Evolutionary conservation across 2,329 filamentous ascomycete species (phyloP).

Genomic region (Trichoderma cornu-damae): DNA sequence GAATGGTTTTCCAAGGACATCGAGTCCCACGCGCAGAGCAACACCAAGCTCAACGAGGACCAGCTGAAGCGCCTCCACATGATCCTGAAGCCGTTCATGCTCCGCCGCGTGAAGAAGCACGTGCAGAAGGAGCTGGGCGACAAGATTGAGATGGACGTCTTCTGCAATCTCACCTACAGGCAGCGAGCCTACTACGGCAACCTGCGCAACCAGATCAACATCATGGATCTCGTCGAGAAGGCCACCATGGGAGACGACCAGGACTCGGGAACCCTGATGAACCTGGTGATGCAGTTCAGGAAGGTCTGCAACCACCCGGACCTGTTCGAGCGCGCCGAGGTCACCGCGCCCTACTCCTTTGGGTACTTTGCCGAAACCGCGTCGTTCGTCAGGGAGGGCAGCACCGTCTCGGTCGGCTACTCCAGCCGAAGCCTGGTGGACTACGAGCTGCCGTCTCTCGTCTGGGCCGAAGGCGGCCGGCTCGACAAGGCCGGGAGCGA

Average conservation of each 20-base stretch:
- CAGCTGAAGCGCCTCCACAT: constrained; percentile 95
- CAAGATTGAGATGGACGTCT: constrained; percentile 95
- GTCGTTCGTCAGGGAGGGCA: constrained; percentile 87
- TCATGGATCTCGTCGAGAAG: constrained; percentile 98
- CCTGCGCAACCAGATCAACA: constrained; percentile 92
- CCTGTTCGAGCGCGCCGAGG: constrained; percentile 91
- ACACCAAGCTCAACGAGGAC: constrained; percentile 98
- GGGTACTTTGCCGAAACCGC: constrained; percentile 91
- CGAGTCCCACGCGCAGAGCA: constrained; percentile 96
- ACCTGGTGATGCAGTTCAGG: constrained; percentile 98
- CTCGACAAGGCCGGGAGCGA: constrained; percentile 67
- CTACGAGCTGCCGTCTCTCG: constrained; percentile 71
- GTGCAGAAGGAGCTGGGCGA: constrained; percentile 98
- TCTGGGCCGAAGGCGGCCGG: constrained; percentile 78
- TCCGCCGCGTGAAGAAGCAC: constrained; percentile 98
- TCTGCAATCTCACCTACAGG: constrained; percentile 93
- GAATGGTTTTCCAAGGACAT: constrained; percentile 96
- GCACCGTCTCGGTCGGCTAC: constrained; percentile 73
- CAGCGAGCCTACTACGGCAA: constrained; percentile 92
- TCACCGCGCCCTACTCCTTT: constrained; percentile 75
- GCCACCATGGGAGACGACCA: constrained; percentile 89
- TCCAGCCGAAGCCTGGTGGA: constrained; percentile 83
- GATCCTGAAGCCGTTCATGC: constrained; percentile 99
- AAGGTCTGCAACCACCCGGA: constrained; percentile 99
- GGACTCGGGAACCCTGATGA: constrained; percentile 95